These are phyloP conservation scores for Neurospora sp. DNA, from an alignment of 2,329 filamentous ascomycete species.

Conservation along the genomic window DNA sequence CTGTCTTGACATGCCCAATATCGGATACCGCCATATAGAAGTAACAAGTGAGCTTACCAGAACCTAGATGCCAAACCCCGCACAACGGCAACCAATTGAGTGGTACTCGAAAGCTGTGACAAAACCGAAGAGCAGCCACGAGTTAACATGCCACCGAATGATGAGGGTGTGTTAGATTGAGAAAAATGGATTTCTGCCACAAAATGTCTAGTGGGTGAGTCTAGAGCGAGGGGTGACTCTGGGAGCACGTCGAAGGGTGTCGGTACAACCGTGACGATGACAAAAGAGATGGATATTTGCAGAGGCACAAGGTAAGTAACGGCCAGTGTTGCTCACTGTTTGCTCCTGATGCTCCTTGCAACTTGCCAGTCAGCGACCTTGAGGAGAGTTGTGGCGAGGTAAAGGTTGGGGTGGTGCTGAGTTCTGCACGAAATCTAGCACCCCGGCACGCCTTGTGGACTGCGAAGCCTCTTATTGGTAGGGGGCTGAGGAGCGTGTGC, in stretches of 20 bases:
- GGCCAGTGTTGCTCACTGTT: neutral
- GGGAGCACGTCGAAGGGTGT: neutral
- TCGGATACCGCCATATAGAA: neutral
- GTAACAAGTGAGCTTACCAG: neutral
- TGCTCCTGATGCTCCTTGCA: neutral
- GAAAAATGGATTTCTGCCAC: neutral
- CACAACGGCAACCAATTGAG: neutral
- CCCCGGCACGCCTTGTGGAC: neutral
- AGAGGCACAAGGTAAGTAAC: neutral
- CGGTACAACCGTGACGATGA: neutral
- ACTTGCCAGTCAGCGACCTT: neutral
- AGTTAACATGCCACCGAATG: neutral
- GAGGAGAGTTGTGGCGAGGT: neutral
- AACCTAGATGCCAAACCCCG: neutral
- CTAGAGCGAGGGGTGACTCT: neutral
- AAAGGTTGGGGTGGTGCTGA: neutral
- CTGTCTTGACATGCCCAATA: neutral
- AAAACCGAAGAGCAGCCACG: neutral
- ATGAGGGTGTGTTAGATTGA: neutral
- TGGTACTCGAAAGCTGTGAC: neutral
- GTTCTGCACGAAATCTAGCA: neutral
- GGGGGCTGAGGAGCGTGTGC: neutral
- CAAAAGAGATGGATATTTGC: neutral
- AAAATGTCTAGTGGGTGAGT: neutral
- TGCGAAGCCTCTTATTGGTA: neutral